Evolutionary conservation across 2,329 filamentous ascomycete species (phyloP), one percentile per base, ranked within the genome.

Genomic region (Penicillium polonicum): DNA sequence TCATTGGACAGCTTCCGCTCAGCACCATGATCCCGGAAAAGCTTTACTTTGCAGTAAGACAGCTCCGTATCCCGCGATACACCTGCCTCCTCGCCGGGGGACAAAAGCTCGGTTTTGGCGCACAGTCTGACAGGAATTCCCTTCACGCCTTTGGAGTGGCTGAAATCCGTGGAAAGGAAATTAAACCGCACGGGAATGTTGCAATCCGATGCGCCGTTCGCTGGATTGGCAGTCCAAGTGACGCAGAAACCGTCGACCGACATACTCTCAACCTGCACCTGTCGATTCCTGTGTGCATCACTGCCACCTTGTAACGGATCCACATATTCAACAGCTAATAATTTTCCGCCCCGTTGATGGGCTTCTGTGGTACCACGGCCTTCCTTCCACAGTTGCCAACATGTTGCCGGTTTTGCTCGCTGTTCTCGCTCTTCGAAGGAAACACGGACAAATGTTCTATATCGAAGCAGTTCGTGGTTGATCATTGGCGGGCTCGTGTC

Each of bases 401-500:
- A 95, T 13, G 88, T 83, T 19, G 86, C 86, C 1, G 92, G 92
- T 65, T 90, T 90, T 68, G 88, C 86, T 60, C 93, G 84, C 74
- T 97, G 94, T 72, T 96, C 89, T 60, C 97, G 92, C 61, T 99
- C 94, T 72, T 99, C 93, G 68, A 97, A 99, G 0, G 93, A 97
- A 46, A 99, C 88, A n/a, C 94, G 88, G 46, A 99, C 85, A 71
- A 89, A 96, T 0, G 93, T 97, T 54, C 94, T 86, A 72, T 97
- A 97, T 64, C 84, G 88, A 15, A 88, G 80, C 9, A 86, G 87
- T 5, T 83, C 83, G 0, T 79, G 73, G 35, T 83, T 78, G 2
- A 85, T 82, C 5, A 87, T 76, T 1, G 82, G 79, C 2, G 88
- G 84, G 6, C 82, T 80, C 0, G 89, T 94, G 70, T 99, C 94